Conservation (phyloP, 192 early-diverging fungal species). For the Chytriomyces sp. region DNA sequence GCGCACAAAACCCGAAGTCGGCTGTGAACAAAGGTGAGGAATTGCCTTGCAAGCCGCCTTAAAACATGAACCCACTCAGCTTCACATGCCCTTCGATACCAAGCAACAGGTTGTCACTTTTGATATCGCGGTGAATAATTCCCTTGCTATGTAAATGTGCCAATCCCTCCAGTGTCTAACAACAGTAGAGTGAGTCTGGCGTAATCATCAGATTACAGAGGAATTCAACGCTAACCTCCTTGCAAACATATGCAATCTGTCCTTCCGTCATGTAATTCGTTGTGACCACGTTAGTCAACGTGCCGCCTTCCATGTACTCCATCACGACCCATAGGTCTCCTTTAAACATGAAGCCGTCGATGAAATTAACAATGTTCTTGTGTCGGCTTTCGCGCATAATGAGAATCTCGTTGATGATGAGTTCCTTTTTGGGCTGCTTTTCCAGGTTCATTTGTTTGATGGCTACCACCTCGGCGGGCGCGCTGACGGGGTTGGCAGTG, state of each 20-base stretch:
- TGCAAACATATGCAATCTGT: conserved; percentile 92
- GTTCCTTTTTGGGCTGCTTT: conserved; percentile 94
- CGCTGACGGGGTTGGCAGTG: conserved; percentile 69
- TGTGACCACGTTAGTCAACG: conserved; percentile 81
- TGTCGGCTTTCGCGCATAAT: conserved; percentile 58
- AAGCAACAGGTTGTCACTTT: conserved; percentile 67
- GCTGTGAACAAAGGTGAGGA: conserved; percentile 53
- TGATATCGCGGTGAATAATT: conserved; percentile 76
- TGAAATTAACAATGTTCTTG: conserved; percentile 83
- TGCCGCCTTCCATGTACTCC: conserved; percentile 92
- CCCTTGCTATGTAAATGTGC: conserved; percentile 64
- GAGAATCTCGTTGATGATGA: conserved; percentile 84
- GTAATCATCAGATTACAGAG: background rate
- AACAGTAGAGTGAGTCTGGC: background rate
- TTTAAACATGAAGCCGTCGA: conserved; percentile 75
- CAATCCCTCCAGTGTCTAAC: conserved; percentile 61
- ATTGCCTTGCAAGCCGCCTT: conserved; percentile 2
- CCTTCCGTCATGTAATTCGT: conserved; percentile 82
- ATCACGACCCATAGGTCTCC: conserved; percentile 88
- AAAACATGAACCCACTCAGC: conserved; percentile 41
- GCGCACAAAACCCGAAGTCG: conserved; percentile 95
- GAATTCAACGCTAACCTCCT: conserved; percentile 64
- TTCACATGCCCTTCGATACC: conserved; percentile 80
- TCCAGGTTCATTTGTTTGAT: conserved; percentile 98
- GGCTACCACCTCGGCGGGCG: conserved; percentile 71